Conservation (phyloP, 2,329 filamentous ascomycete species). For the Fusarium lateritium region DNA sequence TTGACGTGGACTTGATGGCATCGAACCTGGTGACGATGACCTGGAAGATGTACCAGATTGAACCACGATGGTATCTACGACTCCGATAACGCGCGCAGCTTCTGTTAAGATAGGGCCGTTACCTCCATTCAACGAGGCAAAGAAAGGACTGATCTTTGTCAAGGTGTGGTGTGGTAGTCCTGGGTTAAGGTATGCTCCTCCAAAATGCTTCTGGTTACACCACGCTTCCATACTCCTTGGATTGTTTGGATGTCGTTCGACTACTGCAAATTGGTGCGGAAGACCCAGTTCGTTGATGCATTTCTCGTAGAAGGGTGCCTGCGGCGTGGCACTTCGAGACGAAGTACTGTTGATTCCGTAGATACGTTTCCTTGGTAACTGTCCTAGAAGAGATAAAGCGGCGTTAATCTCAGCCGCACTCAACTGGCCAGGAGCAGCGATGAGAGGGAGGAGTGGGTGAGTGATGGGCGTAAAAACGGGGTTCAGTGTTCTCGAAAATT, state of each 20-base stretch:
- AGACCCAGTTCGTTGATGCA: conserved; percentile 87
- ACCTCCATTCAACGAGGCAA: conserved; percentile 65
- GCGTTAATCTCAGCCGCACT: conserved; percentile 89
- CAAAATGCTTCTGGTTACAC: conserved; percentile 81
- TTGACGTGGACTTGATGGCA: conserved; percentile 64
- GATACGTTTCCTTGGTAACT: conserved; percentile 83
- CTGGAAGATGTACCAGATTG: conserved; percentile 61
- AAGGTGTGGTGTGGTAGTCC: conserved; percentile 74
- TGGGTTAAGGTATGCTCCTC: conserved; percentile 85
- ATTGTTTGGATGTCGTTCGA: conserved; percentile 78
- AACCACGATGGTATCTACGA: conserved; percentile 85
- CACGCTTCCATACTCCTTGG: conserved; percentile 78
- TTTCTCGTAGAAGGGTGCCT: conserved; percentile 89
- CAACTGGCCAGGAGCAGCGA: conserved; percentile 88
- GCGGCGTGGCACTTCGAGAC: conserved; percentile 74
- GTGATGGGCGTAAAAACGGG: conserved; percentile 91
- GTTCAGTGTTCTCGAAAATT: conserved; percentile 86
- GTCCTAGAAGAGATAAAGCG: conserved; percentile 82
- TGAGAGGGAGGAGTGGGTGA: conserved; percentile 85
- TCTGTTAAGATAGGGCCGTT: conserved; percentile 76
- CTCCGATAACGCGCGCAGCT: conserved; percentile 82
- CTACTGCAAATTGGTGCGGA: conserved; percentile 83
- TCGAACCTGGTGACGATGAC: conserved; percentile 63
- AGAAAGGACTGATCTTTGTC: conserved; percentile 69
- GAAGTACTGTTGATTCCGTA: conserved; percentile 83